Base-by-base conservation (phyloP, 768 basidiomycete genomes). In the Lactifluus hygrophoroides region DNA sequence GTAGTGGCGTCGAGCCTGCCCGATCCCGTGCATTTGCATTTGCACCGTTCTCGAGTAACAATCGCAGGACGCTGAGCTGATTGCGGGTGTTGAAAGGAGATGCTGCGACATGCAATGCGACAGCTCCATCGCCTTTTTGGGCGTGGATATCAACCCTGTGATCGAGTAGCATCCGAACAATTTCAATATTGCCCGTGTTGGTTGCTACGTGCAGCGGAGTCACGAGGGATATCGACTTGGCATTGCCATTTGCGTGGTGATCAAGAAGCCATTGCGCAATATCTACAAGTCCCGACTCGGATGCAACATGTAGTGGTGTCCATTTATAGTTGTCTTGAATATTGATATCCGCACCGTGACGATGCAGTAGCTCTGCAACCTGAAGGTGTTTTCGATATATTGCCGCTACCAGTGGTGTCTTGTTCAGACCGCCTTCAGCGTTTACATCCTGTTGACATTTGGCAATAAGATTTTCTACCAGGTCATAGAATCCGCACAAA, bases 181-280 rank as follows among this genome's bases (percentile, higher is more conserved):
- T 14, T 11, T 37, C 2, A 11, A 28, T 13, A 1, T 38, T n/a
- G 53, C 42, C 43, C 0, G 0, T 1, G 7, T 0, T 2, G n/a
- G 13, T 13, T 7, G 57, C 50, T 0, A 1, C 0, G 5, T 37
- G n/a, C 9, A 58, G 30, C 5, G 57, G 14, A 3, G 44, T 23
- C 1, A 0, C 3, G 46, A 2, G 8, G 0, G 5, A 0, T 1
- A 14, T 0, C 1, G 0, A 0, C 3, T 10, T 17, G 17, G 25
- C 17, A 9, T 50, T 17, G 6, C 37, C 25, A 28, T 54, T 35
- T 8, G 45, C 44, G 5, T 44, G 34, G 9, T 28, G 54, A 28
- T 46, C 13, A 17, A 46, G 25, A 1, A 54, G 45, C 54, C 44
- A 54, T 7, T 19, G 11, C n/a, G 37, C 13, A 19, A 27, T 19